Conservation (phyloP, 1,284 basidiomycete species). For the Cystobasidiaceae sp. region DNA sequence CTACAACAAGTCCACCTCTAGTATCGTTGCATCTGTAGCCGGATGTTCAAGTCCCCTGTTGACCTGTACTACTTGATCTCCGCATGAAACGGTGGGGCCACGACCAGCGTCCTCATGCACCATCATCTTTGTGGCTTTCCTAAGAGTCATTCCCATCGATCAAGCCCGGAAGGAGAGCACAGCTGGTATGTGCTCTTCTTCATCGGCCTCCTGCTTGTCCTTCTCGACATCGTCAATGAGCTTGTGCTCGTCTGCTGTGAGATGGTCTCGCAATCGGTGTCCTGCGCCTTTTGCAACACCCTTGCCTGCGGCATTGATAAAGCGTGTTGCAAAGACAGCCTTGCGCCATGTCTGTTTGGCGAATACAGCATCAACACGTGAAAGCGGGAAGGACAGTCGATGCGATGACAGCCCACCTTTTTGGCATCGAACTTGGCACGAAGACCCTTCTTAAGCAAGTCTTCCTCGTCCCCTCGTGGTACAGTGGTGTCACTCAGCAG, state of each 20-base stretch:
- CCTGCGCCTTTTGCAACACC: constrained; percentile 51
- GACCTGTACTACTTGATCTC: too few species aligned
- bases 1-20: too few species aligned
- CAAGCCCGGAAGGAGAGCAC: constrained; percentile 7
- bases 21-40: too few species aligned
- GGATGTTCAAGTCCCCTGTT: too few species aligned
- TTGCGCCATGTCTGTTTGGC: constrained; percentile 61
- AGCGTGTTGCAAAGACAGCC: constrained; percentile 67
- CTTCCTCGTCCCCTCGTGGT: constrained; percentile 36
- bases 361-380: background rate
- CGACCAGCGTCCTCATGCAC: background rate
- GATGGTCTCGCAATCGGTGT: constrained; percentile 46
- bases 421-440: constrained; percentile 83
- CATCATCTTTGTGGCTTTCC: background rate
- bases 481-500: constrained; percentile 49
- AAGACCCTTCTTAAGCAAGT: constrained; percentile 56
- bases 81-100: too few species aligned
- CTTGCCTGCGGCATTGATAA: constrained; percentile 76
- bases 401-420: constrained; percentile 60
- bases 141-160: background rate
- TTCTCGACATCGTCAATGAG: constrained; percentile 61
- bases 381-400: constrained; percentile 2
- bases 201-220: constrained; percentile 75
- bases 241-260: constrained; percentile 51
- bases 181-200: constrained; percentile 44